Conservation (phyloP, 441 rosid genomes). For the Oxalis stricta region DNA sequence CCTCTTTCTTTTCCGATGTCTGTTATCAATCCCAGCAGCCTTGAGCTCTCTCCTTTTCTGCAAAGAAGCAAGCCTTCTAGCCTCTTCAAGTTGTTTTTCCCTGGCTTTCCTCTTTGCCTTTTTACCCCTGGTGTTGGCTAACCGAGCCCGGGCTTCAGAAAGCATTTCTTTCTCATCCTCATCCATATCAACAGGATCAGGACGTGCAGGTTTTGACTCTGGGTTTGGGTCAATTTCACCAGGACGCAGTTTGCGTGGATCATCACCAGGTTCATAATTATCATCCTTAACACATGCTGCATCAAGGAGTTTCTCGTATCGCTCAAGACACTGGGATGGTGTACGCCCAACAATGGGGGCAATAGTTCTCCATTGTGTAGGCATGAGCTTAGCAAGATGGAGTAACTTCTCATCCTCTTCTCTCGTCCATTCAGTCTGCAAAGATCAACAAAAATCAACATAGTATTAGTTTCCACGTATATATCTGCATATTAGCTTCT, state of each 20-base stretch:
- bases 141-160: conserved; percentile 93
- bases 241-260: conserved; percentile 86
- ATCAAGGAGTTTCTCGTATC: conserved; percentile 93
- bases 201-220: conserved; percentile 96
- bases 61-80: conserved; percentile 94
- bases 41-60: conserved; percentile 94
- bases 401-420: conserved; percentile 98
- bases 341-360: conserved; percentile 99
- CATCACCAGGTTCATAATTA: conserved; percentile 89
- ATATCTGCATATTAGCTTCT: no score
- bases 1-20: conserved; percentile 72
- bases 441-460: conserved; percentile 7
- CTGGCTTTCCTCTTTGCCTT: conserved; percentile 96
- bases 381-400: conserved; percentile 96
- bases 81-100: conserved; percentile 98
- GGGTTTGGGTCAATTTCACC: conserved; percentile 99
- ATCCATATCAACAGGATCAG: conserved; percentile 99
- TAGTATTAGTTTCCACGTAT: conserved; percentile 9
- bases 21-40: conserved; percentile 88
- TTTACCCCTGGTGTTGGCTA: conserved; percentile 91
- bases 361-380: conserved; percentile 96
- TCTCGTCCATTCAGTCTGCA: conserved; percentile 96
- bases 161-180: conserved; percentile 99
- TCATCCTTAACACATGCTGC: conserved; percentile 96
- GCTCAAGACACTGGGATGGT: conserved; percentile 95